phyloP scores from a whole-genome alignment of 768 basidiomycete genomes.

The Boletus reticulatus region DNA sequence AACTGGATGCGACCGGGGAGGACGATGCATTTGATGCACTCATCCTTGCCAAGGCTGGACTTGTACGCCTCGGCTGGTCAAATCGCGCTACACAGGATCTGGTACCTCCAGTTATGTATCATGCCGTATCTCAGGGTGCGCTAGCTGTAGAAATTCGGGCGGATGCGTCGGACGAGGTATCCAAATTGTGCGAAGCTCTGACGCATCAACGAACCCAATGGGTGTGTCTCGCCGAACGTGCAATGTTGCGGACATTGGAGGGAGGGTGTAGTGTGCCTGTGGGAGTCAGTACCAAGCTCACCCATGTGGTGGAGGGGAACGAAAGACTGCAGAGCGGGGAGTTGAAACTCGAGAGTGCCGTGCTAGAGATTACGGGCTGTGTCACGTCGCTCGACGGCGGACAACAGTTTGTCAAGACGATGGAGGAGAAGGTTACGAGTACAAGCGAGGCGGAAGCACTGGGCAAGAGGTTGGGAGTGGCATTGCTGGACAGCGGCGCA shows the following conservation, averaged over 20 bases:
- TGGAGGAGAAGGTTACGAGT: conserved; percentile 50
- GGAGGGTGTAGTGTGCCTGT: conserved; percentile 98
- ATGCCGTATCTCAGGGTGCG: conserved; percentile 95
- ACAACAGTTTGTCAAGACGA: conserved; percentile 64
- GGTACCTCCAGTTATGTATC: conserved; percentile 68
- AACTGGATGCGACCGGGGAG: conserved; percentile 71
- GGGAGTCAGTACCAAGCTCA: conserved; percentile 63
- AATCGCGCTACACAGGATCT: conserved; percentile 77
- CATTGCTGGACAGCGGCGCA: conserved; percentile 69
- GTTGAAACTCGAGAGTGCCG: conserved; percentile 30
- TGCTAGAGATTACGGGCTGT: conserved; percentile 69
- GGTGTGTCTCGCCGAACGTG: conserved; percentile 81
- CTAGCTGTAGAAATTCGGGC: conserved; percentile 81
- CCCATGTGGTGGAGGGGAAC: conserved; percentile 29
- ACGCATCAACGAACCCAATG: conserved; percentile 79
- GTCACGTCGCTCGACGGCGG: conserved; percentile 82
- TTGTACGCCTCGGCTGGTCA: conserved; percentile 74
- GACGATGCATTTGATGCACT: conserved; percentile 81
- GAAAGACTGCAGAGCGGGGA: conserved; percentile 33
- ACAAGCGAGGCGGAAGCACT: conserved; percentile 63
- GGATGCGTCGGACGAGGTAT: conserved; percentile 55
- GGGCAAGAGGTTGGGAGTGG: conserved; percentile 63
- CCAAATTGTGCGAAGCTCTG: conserved; percentile 61
- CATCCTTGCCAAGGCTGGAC: conserved; percentile 91
- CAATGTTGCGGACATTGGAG: conserved; percentile 84